Evolutionary conservation across 2,329 filamentous ascomycete species (phyloP).

Genomic region (Geosmithia morbida): DNA sequence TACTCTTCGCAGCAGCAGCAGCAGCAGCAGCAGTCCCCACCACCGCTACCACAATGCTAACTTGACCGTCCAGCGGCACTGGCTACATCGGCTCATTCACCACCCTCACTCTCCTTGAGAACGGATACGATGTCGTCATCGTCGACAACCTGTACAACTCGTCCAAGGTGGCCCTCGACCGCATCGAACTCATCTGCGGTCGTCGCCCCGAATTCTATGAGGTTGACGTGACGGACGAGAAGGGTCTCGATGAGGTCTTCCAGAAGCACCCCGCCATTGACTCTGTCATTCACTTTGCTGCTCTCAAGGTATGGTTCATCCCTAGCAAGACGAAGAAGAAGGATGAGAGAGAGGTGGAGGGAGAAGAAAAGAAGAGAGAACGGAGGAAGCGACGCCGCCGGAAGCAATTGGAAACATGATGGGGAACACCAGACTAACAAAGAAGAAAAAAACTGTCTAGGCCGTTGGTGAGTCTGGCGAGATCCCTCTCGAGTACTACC

Average conservation of each 20-base stretch:
- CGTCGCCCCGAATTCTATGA: slow-evolving; percentile 77
- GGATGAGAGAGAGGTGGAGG: no score
- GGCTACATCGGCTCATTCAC: slow-evolving; percentile 99
- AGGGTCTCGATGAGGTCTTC: slow-evolving; percentile 75
- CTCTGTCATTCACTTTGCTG: slow-evolving; percentile 97
- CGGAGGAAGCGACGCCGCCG: no score
- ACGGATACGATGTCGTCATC: slow-evolving; percentile 92
- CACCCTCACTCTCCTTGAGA: slow-evolving; percentile 75
- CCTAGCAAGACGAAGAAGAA: background rate
- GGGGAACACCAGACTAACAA: slow-evolving; percentile 3
- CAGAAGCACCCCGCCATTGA: slow-evolving; percentile 82
- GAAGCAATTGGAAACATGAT: background rate
- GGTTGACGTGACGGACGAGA: slow-evolving; percentile 77
- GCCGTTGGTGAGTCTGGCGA: slow-evolving; percentile 91
- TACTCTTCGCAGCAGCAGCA: no score
- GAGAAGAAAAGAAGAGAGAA: no score
- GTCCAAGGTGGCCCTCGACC: slow-evolving; percentile 77
- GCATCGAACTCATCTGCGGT: slow-evolving; percentile 86
- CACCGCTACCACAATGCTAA: no score
- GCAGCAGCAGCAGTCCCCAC: background rate
- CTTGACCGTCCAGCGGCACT: slow-evolving; percentile 53
- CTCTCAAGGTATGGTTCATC: slow-evolving; percentile 57
- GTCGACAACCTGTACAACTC: slow-evolving; percentile 97
- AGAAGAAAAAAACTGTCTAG: slow-evolving; percentile 33
- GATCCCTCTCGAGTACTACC: slow-evolving; percentile 94